Percentiles rank a stretch among this genome's conserved stretches.
phyloP scores from a whole-genome alignment of 139 green algal species.

The Tetraselmis chui region DNA sequence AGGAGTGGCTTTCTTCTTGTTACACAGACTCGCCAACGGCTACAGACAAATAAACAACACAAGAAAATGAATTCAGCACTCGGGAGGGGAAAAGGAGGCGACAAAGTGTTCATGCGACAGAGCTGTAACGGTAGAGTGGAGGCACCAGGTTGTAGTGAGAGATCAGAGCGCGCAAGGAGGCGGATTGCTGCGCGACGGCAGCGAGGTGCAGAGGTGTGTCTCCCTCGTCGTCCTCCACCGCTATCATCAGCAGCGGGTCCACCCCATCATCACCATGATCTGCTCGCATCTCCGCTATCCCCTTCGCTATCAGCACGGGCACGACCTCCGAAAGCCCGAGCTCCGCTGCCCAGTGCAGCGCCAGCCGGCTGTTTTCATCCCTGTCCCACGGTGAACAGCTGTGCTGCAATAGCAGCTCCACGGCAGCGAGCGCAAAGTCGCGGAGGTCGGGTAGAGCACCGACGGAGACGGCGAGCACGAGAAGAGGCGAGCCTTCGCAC shows the following conservation, averaged over 20 bases:
- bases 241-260: not conserved
- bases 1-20: not conserved
- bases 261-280: not conserved
- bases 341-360: conserved; percentile 71
- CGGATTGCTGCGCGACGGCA: conserved; percentile 31
- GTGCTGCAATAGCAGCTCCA: conserved; percentile 40
- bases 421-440: conserved; percentile 19
- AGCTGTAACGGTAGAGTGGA: no score
- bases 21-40: not conserved
- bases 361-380: conserved; percentile 67
- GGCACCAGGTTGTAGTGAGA: not conserved
- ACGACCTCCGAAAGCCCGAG: conserved; percentile 26
- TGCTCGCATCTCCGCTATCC: not conserved
- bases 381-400: conserved; percentile 25
- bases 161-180: conserved; percentile 20
- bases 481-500: conserved; percentile 58
- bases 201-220: conserved; percentile 50
- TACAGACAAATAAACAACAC: no score
- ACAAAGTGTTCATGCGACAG: no score
- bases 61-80: no score
- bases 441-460: conserved; percentile 16
- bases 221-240: conserved; percentile 31
- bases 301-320: conserved; percentile 26
- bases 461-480: conserved; percentile 54
- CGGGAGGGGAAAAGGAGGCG: no score